Evolutionary conservation across 768 basidiomycete species (phyloP), one percentile per base, ranked within the genome.

Genomic region (Tulasnella calospora): DNA sequence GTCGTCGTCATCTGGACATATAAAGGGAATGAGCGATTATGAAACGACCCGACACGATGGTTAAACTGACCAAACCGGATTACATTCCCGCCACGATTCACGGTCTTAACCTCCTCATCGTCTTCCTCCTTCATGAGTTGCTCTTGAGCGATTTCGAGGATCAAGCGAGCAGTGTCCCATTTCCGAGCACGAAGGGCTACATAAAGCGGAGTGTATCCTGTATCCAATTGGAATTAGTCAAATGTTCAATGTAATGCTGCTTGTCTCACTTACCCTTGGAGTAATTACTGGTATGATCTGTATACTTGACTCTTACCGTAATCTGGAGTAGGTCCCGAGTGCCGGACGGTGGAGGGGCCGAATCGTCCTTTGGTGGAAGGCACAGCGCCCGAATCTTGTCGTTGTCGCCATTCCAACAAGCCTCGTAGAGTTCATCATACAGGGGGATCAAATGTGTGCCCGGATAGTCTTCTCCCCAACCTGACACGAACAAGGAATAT

Each of bases 341-440:
- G 27, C 23, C 36, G 19, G 79, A 40, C 41, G 55, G 51, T 51
- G 76, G 73, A 15, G 67, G 27, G 13, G 55, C 27, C 21, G 80
- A 71, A 30, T 83, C 81, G 9, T 73, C 81, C 44, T 85, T 82
- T 7, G 85, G 81, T 0, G 89, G 89, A 23, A 90, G 82, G 82
- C 90, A 92, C 8, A 91, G 83, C 33, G 86, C 82, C 80, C 88
- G 84, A 40, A 92, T 85, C 77, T 84, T 86, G 33, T 84, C 87
- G 75, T 88, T 87, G 81, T 90, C 86, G 1, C 90, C 90, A 3
- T 81, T 80, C 81, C 85, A 88, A 80, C 88, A 89, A 3, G 90
- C 90, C 80, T 89, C 88, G 79, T 85, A 90, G 0, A 91, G 85
- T 79, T 89, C 87, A 71, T 90, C 87, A 80, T 90, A 91, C 3